Conservation (phyloP, 2,329 filamentous ascomycete species). For the Xylariales sp. region DNA sequence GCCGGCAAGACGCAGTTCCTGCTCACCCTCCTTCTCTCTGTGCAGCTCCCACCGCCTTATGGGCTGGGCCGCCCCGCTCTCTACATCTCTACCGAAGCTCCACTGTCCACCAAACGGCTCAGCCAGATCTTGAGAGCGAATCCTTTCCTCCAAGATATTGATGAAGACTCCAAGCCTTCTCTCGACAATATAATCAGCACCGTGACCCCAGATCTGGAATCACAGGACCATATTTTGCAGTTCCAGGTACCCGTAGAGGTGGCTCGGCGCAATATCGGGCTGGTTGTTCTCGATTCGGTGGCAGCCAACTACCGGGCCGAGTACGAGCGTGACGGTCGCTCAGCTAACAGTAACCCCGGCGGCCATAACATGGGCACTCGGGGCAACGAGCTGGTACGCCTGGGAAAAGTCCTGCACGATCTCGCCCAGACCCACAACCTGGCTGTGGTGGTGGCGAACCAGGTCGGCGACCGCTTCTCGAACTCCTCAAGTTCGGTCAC, state of each 20-base stretch:
- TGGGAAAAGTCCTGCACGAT: slow-evolving; percentile 71
- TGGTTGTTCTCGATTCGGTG: slow-evolving; percentile 86
- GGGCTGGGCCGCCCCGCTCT: slow-evolving; percentile 72
- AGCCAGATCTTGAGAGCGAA: slow-evolving; percentile 71
- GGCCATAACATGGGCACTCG: slow-evolving; percentile 67
- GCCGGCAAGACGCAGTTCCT: slow-evolving; percentile 95
- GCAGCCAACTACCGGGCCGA: slow-evolving; percentile 95
- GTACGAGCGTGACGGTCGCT: slow-evolving; percentile 57
- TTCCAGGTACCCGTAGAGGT: slow-evolving; percentile 90
- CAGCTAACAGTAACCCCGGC: slow-evolving; percentile 29
- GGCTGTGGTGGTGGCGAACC: slow-evolving; percentile 89
- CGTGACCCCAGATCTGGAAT: slow-evolving; percentile 82
- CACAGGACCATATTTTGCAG: slow-evolving; percentile 89
- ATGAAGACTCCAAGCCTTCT: slow-evolving; percentile 44
- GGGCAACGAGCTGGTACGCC: slow-evolving; percentile 68
- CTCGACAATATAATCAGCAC: slow-evolving; percentile 76
- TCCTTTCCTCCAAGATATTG: slow-evolving; percentile 45
- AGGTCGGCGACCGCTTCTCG: slow-evolving; percentile 83
- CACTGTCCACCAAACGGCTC: slow-evolving; percentile 77
- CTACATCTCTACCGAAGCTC: slow-evolving; percentile 91
- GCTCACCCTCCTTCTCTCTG: slow-evolving; percentile 75
- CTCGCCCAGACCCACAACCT: slow-evolving; percentile 71
- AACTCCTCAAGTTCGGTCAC: slow-evolving; percentile 4
- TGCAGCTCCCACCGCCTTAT: slow-evolving; percentile 71
- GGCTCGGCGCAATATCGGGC: slow-evolving; percentile 67